Conservation (phyloP, 2,329 filamentous ascomycete genomes). For the Allantophomopsis lycopodina region DNA sequence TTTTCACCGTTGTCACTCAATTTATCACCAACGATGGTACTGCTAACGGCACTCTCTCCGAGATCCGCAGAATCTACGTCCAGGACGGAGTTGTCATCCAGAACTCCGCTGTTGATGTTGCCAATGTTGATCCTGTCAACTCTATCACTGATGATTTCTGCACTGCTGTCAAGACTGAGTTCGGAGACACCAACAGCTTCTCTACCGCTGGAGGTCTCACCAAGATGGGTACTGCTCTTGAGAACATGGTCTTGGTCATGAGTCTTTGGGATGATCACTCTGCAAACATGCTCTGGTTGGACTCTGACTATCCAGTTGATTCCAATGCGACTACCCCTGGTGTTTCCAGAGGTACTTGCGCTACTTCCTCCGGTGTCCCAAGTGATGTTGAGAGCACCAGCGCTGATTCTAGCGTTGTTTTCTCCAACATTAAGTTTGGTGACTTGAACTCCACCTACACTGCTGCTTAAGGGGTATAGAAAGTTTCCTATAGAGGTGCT, state of each 20-base stretch:
- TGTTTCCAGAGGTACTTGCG: conserved; percentile 38
- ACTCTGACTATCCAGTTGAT: conserved; percentile 45
- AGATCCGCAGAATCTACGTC: conserved; percentile 42
- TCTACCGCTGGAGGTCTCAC: conserved; percentile 37
- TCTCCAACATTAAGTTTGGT: conserved; percentile 19
- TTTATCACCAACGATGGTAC: conserved; percentile 37
- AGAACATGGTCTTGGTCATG: conserved; percentile 50
- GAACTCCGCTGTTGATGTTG: conserved; percentile 30
- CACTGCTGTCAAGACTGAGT: conserved; percentile 36
- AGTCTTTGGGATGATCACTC: conserved; percentile 41
- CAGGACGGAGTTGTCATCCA: conserved; percentile 37
- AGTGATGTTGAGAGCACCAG: conserved; percentile 29
- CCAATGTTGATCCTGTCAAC: conserved; percentile 32
- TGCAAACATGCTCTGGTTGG: conserved; percentile 63
- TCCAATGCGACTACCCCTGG: conserved; percentile 28
- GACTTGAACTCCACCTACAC: conserved; percentile 17
- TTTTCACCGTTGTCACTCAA: conserved; percentile 44
- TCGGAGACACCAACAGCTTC: conserved; percentile 39
- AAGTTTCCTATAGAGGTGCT: too few relatives aligned
- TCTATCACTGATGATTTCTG: conserved; percentile 45
- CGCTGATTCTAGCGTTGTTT: conserved; percentile 28
- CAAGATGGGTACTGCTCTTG: conserved; percentile 38
- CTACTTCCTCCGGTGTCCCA: conserved; percentile 35
- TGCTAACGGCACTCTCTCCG: conserved; percentile 31
- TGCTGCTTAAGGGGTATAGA: not conserved